Conservation (phyloP, 2,329 filamentous ascomycete genomes). For the Fusarium heterosporum region DNA sequence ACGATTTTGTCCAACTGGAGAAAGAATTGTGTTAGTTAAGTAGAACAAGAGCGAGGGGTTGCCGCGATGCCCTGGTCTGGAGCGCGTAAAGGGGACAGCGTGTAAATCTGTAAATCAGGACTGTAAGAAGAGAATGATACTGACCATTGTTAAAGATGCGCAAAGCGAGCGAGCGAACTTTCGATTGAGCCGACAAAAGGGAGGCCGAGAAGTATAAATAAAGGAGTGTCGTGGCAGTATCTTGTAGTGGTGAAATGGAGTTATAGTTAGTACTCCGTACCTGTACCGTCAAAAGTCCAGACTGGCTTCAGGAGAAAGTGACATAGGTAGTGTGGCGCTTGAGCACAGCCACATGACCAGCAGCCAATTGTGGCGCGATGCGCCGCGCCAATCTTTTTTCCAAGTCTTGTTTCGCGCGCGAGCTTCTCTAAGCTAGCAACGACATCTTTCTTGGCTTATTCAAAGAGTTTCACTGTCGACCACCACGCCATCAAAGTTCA, state of each 20-base stretch:
- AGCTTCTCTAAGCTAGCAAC: constrained; percentile 31
- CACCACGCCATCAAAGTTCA: constrained; percentile 27
- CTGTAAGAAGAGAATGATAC: not conserved
- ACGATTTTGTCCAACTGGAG: constrained; percentile 87
- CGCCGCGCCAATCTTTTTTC: constrained; percentile 40
- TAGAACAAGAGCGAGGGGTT: constrained; percentile 35
- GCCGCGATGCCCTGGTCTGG: constrained; percentile 32
- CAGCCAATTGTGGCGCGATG: constrained; percentile 3
- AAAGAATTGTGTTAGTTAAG: constrained; percentile 29
- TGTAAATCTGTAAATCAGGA: constrained; percentile 30
- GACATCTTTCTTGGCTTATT: constrained; percentile 23
- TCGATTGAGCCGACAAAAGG: constrained; percentile 20
- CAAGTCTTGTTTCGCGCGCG: constrained; percentile 23
- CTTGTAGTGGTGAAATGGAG: constrained; percentile 26
- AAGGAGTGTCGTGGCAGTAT: constrained; percentile 43
- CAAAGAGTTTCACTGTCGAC: constrained; percentile 23
- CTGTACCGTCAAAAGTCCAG: constrained; percentile 37
- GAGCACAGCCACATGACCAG: constrained; percentile 22
- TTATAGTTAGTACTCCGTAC: not conserved
- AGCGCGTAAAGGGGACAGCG: constrained; percentile 39
- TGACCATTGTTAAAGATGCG: constrained; percentile 45
- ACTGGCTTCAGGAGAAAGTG: constrained; percentile 40
- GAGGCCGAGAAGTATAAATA: constrained; percentile 18
- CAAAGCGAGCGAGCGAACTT: constrained; percentile 33
- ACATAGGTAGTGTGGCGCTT: constrained; percentile 22